Base-by-base conservation (phyloP, 2,329 filamentous ascomycete species). In the Fusarium ambrosium region DNA sequence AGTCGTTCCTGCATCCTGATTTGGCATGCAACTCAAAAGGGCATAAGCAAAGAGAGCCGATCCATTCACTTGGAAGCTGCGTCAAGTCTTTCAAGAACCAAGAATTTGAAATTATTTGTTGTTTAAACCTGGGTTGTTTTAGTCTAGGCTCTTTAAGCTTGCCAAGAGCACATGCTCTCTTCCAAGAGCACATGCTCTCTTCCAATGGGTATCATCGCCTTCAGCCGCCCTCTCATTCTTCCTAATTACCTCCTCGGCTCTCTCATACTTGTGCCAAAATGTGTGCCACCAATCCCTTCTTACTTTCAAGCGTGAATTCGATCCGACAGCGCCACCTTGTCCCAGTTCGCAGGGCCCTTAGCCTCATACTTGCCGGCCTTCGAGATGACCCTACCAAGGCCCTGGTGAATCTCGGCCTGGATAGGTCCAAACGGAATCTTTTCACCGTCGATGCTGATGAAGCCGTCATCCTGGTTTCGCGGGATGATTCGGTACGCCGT, bases 401-500 rank as follows among this genome's bases (percentile, higher is more conserved):
- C 93, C 62, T 87, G 89, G 81, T 98, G 95, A 8, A 98, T 88
- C 84, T 99, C 97, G 3, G 92, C 94, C 85, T 99, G 97, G 81
- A 98, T 97, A 0, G 94, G 93, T 77, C 92, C 92, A 81, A 97
- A 98, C 0, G 95, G 93, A 4, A 97, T 88, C 64, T 90, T 89
- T 84, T 99, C 97, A 41, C 97, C 97, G 80, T 98, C 97, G 74
- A 99, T 95, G 81, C 95, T 97, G 81, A 99, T 97, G 81, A 94
- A 97, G 2, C 96, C 96, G 72, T 92, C 89, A 43, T 89, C 86
- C 78, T 92, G 88, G 72, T 92, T 85, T 63, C 90, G 91, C 0
- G 97, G 97, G 4, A 92, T 92, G 72, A 99, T 92, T 48, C 97
- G 90, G 81, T 97, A 98, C 0, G 93, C 97, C n/a, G 89, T 89